phyloP scores from a whole-genome alignment of 2,329 filamentous ascomycete species.

The Aspergillus transmontanensis region DNA sequence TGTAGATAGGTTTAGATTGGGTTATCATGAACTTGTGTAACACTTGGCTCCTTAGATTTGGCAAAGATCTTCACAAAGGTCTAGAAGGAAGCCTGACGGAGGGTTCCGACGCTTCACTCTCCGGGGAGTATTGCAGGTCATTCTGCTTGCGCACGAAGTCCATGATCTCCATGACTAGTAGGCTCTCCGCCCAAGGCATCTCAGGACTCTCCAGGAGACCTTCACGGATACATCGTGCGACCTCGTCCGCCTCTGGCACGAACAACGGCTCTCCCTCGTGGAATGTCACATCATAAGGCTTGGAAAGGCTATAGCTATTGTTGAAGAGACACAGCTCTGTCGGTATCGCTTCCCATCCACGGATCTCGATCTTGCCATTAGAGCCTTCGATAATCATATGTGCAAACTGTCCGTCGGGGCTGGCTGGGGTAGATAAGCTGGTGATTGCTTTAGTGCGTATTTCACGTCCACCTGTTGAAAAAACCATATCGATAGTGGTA shows the following conservation, averaged over 20 bases:
- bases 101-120: slow-evolving; percentile 3
- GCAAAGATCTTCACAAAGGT: no score
- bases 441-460: not conserved
- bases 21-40: no score
- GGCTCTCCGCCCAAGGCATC: slow-evolving; percentile 68
- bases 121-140: slow-evolving; percentile 57
- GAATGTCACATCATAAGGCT: not conserved
- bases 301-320: not conserved
- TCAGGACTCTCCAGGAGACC: slow-evolving; percentile 69
- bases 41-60: no score
- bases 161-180: slow-evolving; percentile 75
- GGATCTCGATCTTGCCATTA: slow-evolving; percentile 7
- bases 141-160: slow-evolving; percentile 62
- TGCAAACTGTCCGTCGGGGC: not conserved
- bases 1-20: no score
- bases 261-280: not conserved
- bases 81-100: not conserved
- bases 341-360: not conserved
- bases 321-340: not conserved
- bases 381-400: slow-evolving; percentile 1
- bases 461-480: slow-evolving; percentile 50
- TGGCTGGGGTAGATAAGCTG: not conserved
- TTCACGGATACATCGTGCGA: slow-evolving; percentile 67
- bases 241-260: slow-evolving; percentile 74
- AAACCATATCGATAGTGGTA: slow-evolving; percentile 71